Percentiles rank a stretch among this genome's conserved stretches.
These are phyloP conservation scores for Candida sp. DNA, from an alignment of 1,139 yeast species.

Conservation along the genomic window DNA sequence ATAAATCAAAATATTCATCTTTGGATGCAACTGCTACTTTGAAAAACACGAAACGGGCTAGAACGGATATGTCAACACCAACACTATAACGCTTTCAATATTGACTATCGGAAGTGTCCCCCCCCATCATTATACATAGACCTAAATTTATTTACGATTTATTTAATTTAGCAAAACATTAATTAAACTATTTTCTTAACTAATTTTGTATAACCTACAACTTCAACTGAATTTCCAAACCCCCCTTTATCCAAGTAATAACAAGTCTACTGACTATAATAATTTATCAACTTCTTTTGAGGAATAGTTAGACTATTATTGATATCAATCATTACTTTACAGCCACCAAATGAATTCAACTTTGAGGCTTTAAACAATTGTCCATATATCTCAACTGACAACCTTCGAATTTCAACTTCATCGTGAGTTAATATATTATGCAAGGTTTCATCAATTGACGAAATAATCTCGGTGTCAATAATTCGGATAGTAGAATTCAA, in stretches of 20 bases:
- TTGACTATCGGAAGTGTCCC: too few species aligned
- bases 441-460: constrained; percentile 26
- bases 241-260: too few species aligned
- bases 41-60: not conserved
- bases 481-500: constrained; percentile 14
- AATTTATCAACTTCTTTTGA: constrained; percentile 35
- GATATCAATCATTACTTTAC: constrained; percentile 14
- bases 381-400: constrained; percentile 41
- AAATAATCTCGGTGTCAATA: constrained; percentile 19
- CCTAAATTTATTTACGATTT: not conserved
- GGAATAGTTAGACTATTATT: constrained; percentile 26
- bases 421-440: constrained; percentile 22
- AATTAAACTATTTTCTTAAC: too few species aligned
- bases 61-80: not conserved
- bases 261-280: constrained; percentile 21
- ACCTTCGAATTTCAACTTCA: constrained; percentile 38
- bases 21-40: not conserved
- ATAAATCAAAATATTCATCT: not conserved
- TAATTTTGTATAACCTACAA: too few species aligned
- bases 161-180: not conserved
- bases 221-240: too few species aligned
- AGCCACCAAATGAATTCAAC: constrained; percentile 8
- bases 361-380: constrained; percentile 22
- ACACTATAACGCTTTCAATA: not conserved
- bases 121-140: too few species aligned